Conservation (phyloP, 139 green algal genomes). For the Microglena sp. region DNA sequence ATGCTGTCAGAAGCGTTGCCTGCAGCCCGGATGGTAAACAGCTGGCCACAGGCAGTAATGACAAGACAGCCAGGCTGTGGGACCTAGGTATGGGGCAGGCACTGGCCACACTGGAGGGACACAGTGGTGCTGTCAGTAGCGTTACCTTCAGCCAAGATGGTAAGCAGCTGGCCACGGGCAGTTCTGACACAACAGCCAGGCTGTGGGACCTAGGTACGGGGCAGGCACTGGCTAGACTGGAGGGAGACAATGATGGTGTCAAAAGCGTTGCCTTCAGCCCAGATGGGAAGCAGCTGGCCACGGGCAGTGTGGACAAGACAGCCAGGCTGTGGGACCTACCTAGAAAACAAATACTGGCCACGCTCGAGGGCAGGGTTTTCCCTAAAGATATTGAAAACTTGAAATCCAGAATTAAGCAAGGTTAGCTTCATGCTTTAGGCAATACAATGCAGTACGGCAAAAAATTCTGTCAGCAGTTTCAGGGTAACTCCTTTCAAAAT, state of each 20-base stretch:
- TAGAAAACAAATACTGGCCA: too few relatives aligned
- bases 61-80: slow-evolving; percentile 2
- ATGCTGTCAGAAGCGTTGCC: slow-evolving; percentile 2
- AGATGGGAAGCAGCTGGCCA: slow-evolving; percentile 2
- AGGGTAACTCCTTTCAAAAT: too few relatives aligned
- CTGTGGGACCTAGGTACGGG: slow-evolving; percentile 10
- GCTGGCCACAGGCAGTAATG: slow-evolving; percentile 7
- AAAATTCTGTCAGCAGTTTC: too few relatives aligned
- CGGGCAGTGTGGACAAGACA: not conserved
- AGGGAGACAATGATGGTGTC: not conserved
- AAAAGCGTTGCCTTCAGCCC: slow-evolving; percentile 8
- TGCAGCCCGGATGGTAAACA: slow-evolving; percentile 1
- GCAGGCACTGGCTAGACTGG: not conserved
- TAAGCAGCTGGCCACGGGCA: slow-evolving; percentile 1
- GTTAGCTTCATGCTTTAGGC: too few relatives aligned
- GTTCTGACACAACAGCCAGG: not conserved
- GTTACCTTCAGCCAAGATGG: not conserved
- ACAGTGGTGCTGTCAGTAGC: slow-evolving; percentile 5
- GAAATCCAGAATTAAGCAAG: too few relatives aligned
- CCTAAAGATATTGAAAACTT: too few relatives aligned
- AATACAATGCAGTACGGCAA: too few relatives aligned
- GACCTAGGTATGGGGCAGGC: not conserved
- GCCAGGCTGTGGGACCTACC: not conserved
- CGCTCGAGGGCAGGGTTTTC: too few relatives aligned
- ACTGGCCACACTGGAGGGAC: not conserved